A percentile compares a stretch with the other conserved stretches of the same genome.
Conservation (phyloP, 805 yeast genomes). For the Zygosaccharomyces lentus region DNA sequence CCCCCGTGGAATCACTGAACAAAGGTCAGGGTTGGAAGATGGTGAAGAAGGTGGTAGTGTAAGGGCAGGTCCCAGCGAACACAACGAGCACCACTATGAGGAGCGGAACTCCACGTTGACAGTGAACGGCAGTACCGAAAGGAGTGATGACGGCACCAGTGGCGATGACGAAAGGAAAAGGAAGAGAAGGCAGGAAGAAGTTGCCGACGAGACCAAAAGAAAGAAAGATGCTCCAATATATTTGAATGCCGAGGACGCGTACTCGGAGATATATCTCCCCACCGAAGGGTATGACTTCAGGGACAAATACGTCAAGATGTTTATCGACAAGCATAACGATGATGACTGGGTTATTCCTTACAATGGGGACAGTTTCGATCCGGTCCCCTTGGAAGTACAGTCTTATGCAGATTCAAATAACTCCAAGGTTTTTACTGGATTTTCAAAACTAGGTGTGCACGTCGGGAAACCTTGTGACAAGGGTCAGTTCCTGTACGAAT, state of each 20-base stretch:
- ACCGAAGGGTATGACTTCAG: slow-evolving; percentile 40
- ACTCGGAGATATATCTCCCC: slow-evolving; percentile 34
- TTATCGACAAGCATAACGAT: slow-evolving; percentile 51
- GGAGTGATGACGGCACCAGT: background rate
- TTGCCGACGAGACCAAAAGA: slow-evolving; percentile 5
- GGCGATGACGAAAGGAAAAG: slow-evolving; percentile 11
- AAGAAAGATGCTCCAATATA: slow-evolving; percentile 31
- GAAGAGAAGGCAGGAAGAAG: slow-evolving; percentile 30
- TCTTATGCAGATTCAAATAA: slow-evolving; percentile 55
- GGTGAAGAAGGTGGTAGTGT: background rate
- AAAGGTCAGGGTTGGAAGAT: slow-evolving; percentile 5
- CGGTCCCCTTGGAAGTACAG: slow-evolving; percentile 42
- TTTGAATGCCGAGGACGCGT: slow-evolving; percentile 37
- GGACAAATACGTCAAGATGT: slow-evolving; percentile 41
- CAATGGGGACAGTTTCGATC: slow-evolving; percentile 16
- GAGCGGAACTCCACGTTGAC: background rate
- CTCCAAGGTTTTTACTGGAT: slow-evolving; percentile 63
- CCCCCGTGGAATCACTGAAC: slow-evolving; percentile 1
- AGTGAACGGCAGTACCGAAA: background rate
- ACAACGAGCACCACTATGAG: background rate
- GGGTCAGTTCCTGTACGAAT: slow-evolving; percentile 53
- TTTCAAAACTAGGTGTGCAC: slow-evolving; percentile 63
- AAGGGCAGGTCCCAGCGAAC: slow-evolving; percentile 6
- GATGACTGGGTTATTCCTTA: slow-evolving; percentile 35
- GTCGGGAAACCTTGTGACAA: slow-evolving; percentile 39